Base-by-base conservation (phyloP, 2,329 filamentous ascomycete genomes). In the Claviceps humidiphila region DNA sequence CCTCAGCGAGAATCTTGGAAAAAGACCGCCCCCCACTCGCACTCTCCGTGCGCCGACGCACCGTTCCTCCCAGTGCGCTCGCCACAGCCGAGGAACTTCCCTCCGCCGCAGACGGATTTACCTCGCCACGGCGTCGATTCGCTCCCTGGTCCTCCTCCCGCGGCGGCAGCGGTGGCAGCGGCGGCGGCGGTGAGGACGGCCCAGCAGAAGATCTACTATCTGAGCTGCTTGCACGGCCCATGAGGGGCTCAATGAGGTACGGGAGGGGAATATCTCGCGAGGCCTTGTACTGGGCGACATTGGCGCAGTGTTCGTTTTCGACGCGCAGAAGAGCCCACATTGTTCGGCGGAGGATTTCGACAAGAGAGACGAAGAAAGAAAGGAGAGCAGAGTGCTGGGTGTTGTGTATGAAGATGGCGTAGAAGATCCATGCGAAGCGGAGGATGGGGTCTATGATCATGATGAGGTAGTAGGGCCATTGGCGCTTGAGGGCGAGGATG, bases 301-400 rank as follows among this genome's bases (percentile, higher is more conserved):
- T 95, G 52, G 85, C 84, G 68, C 89, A 95, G 69, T 98, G 93
- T 62, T 98, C 93, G 66, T 98, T 98, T 68, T 98, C 93, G 26
- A 98, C 90, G 42, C 93, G 87, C 65, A 98, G 86, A 4, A 97
- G 74, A 0, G 85, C 84, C 93, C 93, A 98, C 63, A 96, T 81
- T 55, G 89, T 90, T 64, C 93, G 75, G 37, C 93, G 81, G n/a
- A 80, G 75, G 22, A 95, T 81, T 65, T 98, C 93, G 8, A 84
- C 80, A 3, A 96, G 71, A 1, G 80, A 77, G 16, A 96, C 80
- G 34, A 86, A 59, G 67, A 97, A 97, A 1, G 87, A 89, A 5
- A 89, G 78, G 2, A 89, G 66, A 3, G 87, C 86, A 1, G 85
- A 91, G 66, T 97, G 90, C 61, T 96, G 89, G 0, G 84, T 68